Conservation (phyloP, 345 rosid genomes). For the Linum usitatissimum region DNA sequence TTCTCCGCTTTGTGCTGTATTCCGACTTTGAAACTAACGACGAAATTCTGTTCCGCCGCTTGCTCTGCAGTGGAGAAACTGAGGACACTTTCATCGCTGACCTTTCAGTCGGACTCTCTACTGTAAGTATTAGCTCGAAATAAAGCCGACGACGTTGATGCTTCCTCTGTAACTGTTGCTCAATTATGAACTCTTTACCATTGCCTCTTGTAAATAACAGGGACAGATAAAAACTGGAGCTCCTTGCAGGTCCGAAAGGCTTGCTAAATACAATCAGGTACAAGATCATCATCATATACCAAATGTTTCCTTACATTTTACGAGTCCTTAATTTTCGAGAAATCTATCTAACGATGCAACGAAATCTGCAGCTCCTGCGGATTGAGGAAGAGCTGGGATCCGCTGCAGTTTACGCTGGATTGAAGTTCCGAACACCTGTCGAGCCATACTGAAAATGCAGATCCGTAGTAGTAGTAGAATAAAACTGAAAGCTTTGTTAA, state of each 20-base stretch:
- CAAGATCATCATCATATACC: too few relatives aligned
- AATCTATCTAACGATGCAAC: too few relatives aligned
- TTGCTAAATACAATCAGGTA: slow-evolving; percentile 98
- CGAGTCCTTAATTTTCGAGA: too few relatives aligned
- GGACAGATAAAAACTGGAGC: slow-evolving; percentile 96
- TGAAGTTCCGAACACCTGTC: slow-evolving; percentile 41
- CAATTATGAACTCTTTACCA: neutral
- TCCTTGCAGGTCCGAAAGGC: slow-evolving; percentile 89
- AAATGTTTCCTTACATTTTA: too few relatives aligned
- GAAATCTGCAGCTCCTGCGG: slow-evolving; percentile 37
- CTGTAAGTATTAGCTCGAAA: slow-evolving; percentile 39
- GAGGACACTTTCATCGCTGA: slow-evolving; percentile 96
- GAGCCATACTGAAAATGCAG: slow-evolving; percentile 26
- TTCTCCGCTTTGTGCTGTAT: neutral
- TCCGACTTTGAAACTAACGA: too few relatives aligned
- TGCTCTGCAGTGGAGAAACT: slow-evolving; percentile 82
- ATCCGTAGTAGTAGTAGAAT: too few relatives aligned
- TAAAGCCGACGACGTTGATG: too few relatives aligned
- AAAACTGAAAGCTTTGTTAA: too few relatives aligned
- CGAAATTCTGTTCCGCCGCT: neutral
- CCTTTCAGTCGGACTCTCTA: slow-evolving; percentile 90
- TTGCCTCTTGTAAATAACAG: neutral
- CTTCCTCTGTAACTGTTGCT: neutral
- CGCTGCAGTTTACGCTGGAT: slow-evolving; percentile 37
- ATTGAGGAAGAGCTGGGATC: slow-evolving; percentile 47